These are phyloP conservation scores for Colletotrichum liriopes DNA, from an alignment of 2,329 filamentous ascomycete species.

Conservation along the genomic window DNA sequence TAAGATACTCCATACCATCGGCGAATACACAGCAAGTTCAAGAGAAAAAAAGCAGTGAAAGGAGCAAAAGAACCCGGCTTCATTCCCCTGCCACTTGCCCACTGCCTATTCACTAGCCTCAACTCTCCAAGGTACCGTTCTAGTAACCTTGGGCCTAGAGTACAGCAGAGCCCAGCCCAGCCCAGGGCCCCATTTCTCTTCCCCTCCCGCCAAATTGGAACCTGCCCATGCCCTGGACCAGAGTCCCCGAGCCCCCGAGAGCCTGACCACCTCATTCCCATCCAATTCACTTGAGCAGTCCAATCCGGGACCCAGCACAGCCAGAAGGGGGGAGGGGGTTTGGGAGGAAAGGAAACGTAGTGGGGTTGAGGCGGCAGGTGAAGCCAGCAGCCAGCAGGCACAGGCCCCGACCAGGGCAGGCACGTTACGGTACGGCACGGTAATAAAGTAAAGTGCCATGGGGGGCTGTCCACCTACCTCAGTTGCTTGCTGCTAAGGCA, in stretches of 20 bases:
- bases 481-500: conserved; percentile 13
- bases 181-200: conserved; percentile 36
- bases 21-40: conserved; percentile 10
- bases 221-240: conserved; percentile 32
- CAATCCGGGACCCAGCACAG: conserved; percentile 9
- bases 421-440: conserved; percentile 14
- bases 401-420: conserved; percentile 12
- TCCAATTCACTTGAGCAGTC: conserved; percentile 20
- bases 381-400: conserved; percentile 32
- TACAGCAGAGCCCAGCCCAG: conserved; percentile 38
- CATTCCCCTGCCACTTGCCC: conserved; percentile 14
- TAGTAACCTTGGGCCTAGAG: conserved; percentile 20
- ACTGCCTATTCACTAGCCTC: conserved; percentile 9
- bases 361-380: conserved; percentile 39
- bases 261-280: conserved; percentile 27
- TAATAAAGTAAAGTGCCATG: conserved; percentile 6
- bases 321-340: conserved; percentile 4
- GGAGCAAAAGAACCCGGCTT: conserved; percentile 17
- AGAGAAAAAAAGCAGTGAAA: not conserved
- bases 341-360: conserved; percentile 25
- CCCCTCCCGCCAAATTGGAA: conserved; percentile 42
- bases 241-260: conserved; percentile 38
- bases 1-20: not conserved
- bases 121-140: conserved; percentile 20
- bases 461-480: not conserved